phyloP scores from a whole-genome alignment of 345 rosid species.

The Balakata baccata region DNA sequence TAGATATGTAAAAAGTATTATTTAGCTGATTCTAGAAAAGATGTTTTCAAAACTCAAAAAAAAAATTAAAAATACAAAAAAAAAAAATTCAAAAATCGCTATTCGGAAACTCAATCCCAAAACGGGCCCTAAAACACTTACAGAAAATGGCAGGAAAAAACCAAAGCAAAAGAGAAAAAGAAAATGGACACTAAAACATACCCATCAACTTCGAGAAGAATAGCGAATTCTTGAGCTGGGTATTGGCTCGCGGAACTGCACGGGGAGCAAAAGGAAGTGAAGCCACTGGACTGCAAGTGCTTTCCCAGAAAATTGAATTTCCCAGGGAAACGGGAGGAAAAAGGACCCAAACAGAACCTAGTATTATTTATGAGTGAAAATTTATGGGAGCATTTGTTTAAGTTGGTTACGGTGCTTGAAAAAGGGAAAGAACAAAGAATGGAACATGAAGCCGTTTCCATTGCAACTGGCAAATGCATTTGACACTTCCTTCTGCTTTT shows the following conservation, averaged over 20 bases:
- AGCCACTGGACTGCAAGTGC: no score
- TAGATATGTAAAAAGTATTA: no score
- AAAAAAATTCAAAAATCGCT: no score
- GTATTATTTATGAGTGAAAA: constrained; percentile 13
- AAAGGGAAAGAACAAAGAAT: constrained; percentile 33
- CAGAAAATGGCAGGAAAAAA: constrained; percentile 1
- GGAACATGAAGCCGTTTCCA: constrained; percentile 31
- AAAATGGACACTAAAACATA: constrained; percentile 22
- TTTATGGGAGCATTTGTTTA: constrained; percentile 12
- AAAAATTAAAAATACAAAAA: no score
- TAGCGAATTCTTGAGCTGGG: constrained; percentile 55
- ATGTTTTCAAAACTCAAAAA: no score
- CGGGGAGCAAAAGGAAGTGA: constrained; percentile 41
- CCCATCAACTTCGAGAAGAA: constrained; percentile 95
- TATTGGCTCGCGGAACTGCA: constrained; percentile 26
- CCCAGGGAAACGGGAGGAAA: constrained; percentile 26
- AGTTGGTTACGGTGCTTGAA: constrained; percentile 23
- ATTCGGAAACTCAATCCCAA: no score
- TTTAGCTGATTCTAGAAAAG: no score
- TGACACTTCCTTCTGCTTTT: no score
- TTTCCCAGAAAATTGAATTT: constrained; percentile 19
- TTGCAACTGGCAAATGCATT: background rate
- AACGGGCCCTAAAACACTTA: background rate
- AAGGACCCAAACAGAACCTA: constrained; percentile 17
- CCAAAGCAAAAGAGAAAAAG: background rate